Conservation (phyloP, 208 protist species). For the Angomonas desouzai region DNA sequence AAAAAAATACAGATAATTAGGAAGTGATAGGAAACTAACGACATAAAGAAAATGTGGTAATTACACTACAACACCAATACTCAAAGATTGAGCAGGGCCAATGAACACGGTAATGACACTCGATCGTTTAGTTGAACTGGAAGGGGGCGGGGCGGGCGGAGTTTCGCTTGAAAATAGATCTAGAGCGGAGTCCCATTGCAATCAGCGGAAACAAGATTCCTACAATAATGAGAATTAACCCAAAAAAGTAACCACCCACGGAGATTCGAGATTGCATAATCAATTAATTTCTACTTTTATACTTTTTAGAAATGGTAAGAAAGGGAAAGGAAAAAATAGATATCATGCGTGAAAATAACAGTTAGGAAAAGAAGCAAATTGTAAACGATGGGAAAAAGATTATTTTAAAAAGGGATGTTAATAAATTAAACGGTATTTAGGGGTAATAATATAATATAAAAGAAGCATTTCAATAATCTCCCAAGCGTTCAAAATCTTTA, state of each 20-base stretch:
- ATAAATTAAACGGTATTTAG: conserved; percentile 11
- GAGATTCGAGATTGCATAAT: background rate
- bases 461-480: conserved; percentile 17
- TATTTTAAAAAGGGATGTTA: background rate
- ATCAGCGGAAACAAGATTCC: conserved; percentile 41
- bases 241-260: conserved; percentile 25
- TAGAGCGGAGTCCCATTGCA: conserved; percentile 57
- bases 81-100: too few relatives aligned
- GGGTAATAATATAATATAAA: conserved; percentile 5
- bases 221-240: conserved; percentile 31
- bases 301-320: background rate
- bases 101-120: too few relatives aligned
- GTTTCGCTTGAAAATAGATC: conserved; percentile 31
- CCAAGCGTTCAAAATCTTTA: too few relatives aligned
- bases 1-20: too few relatives aligned
- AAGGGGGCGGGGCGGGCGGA: background rate
- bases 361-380: too few relatives aligned
- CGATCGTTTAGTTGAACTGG: background rate
- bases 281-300: background rate
- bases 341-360: background rate
- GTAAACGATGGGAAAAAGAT: background rate
- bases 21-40: background rate
- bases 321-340: conserved; percentile 1
- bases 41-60: background rate
- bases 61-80: too few relatives aligned